Percentiles rank a stretch among this genome's conserved stretches.
These are phyloP conservation scores for Coccomyxa sp. DNA, from an alignment of 139 green algal genomes.

Conservation along the genomic window DNA sequence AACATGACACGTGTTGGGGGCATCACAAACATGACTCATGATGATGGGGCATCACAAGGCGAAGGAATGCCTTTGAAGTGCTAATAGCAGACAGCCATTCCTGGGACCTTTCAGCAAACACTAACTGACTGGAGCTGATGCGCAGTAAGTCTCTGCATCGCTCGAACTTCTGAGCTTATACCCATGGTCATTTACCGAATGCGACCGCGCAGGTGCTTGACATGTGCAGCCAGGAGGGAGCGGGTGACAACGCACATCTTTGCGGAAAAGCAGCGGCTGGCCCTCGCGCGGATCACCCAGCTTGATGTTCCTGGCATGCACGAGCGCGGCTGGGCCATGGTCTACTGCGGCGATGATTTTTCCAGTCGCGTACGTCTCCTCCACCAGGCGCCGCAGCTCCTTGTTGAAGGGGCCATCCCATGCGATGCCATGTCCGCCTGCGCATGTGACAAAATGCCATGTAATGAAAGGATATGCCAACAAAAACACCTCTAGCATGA, in stretches of 20 bases:
- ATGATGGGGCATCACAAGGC: too few species aligned
- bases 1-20: too few species aligned
- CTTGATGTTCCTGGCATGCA: not conserved
- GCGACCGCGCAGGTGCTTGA: not conserved
- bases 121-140: not conserved
- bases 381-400: slow-evolving; percentile 13
- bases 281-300: not conserved
- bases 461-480: too few species aligned
- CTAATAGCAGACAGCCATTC: too few species aligned
- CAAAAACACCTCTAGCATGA: too few species aligned
- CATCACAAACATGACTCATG: too few species aligned
- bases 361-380: not conserved
- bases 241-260: not conserved
- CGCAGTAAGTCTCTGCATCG: not conserved
- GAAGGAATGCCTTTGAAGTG: too few species aligned
- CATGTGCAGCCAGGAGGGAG: not conserved
- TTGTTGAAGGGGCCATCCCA: slow-evolving; percentile 21
- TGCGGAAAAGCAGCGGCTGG: not conserved
- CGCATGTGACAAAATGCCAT: not conserved
- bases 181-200: not conserved
- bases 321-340: not conserved
- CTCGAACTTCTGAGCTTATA: not conserved
- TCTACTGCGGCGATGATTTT: not conserved
- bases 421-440: slow-evolving; percentile 13
- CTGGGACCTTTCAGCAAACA: too few species aligned